Evolutionary conservation across 257 asterid genomes (phyloP).

Genomic region (Scutellaria galericulata): DNA sequence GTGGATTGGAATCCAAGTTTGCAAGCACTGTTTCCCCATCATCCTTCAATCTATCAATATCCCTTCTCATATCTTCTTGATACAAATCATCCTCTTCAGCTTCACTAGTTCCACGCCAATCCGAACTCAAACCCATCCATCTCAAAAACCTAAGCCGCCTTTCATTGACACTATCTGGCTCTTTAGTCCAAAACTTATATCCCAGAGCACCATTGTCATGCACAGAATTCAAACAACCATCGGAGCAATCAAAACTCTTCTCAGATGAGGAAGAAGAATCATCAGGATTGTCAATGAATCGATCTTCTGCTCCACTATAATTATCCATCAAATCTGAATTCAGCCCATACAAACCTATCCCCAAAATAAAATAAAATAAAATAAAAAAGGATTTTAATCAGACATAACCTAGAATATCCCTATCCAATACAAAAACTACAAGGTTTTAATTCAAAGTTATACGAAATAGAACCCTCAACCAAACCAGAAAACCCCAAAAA

Average conservation of each 20-base stretch:
- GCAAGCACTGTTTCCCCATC: slow-evolving; percentile 50
- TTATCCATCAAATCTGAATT: slow-evolving; percentile 49
- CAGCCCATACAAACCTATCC: slow-evolving; percentile 46
- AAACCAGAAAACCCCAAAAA: neutral
- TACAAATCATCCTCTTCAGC: slow-evolving; percentile 40
- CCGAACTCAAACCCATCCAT: slow-evolving; percentile 68
- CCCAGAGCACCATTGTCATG: slow-evolving; percentile 47
- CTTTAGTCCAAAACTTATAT: slow-evolving; percentile 75
- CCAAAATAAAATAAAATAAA: slow-evolving; percentile 9
- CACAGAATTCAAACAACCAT: slow-evolving; percentile 46
- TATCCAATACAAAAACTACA: neutral
- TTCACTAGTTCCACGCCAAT: slow-evolving; percentile 35
- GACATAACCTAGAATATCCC: slow-evolving; percentile 20
- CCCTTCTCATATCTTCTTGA: slow-evolving; percentile 31
- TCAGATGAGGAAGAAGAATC: slow-evolving; percentile 56
- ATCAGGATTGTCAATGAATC: slow-evolving; percentile 66
- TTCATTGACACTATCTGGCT: slow-evolving; percentile 62
- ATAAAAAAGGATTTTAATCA: neutral
- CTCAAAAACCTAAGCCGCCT: slow-evolving; percentile 68
- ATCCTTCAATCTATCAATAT: slow-evolving; percentile 46
- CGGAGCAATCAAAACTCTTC: slow-evolving; percentile 56
- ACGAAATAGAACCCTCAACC: neutral
- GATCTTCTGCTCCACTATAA: slow-evolving; percentile 54
- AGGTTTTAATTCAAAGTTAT: neutral
- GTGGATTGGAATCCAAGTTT: slow-evolving; percentile 49